Evolutionary conservation across 2,329 filamentous ascomycete species (phyloP), one percentile per base, ranked within the genome.

Genomic region (Aspergillus sp.): DNA sequence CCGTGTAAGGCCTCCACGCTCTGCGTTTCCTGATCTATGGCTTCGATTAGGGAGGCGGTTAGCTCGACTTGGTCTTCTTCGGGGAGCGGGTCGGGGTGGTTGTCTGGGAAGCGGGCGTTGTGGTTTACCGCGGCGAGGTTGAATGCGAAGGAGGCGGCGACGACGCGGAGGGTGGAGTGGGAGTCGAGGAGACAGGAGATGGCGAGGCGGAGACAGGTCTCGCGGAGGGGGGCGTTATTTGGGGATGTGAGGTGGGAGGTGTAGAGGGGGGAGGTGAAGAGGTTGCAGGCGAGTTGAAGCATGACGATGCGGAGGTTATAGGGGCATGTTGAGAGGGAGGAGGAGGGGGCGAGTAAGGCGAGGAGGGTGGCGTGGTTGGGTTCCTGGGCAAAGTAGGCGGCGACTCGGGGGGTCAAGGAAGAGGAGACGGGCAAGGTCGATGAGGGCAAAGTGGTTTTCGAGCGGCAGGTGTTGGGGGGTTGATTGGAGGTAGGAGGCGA

Each of bases 231-330:
- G 1, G 67, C 64, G 35, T 77, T 69, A 2, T 68, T 64, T 6
- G 86, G 70, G 19, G 19, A 19, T 2, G 19, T 19, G 7, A 90
- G 72, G 48, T 83, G 77, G 2, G 81, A 75, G 1, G 82, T 73
- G 57, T 85, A 94, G 0, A 95, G 72, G 11, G 81, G 78, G 1
- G 85, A 85, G 0, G 82, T 85, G 69, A 95, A 96, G 31, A 95
- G 73, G 57, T 96, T 97, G 68, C 89, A 95, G 1, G 82, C 78
- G 57, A 91, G 77, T 55, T 96, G 90, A 8, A 95, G 69, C 0
- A 89, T 85, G 11, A 95, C 88, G 2, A 96, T 80, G 10, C 89
- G 84, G 1, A 94, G 76, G 5, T 87, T 82, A 61, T 94, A 95
- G 0, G 0, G 81, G 77, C 1, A 84, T 85, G 0, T 81, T 83